These are phyloP conservation scores for Adansonia digitata DNA, from an alignment of 345 rosid species.

Conservation along the genomic window DNA sequence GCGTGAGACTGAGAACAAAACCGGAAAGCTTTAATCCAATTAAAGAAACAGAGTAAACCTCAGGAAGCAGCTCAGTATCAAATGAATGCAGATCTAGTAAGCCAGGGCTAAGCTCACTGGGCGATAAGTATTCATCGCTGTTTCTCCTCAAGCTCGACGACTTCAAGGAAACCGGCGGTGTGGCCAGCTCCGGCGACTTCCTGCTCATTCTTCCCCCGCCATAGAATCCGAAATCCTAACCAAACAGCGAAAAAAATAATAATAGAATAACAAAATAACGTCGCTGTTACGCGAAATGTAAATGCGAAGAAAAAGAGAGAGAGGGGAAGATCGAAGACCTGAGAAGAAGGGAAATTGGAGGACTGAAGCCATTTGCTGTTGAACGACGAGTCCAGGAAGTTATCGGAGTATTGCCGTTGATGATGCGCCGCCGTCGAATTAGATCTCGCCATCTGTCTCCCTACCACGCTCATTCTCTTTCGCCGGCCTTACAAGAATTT, in stretches of 20 bases:
- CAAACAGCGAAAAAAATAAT: background rate
- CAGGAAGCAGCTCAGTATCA: no score
- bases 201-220: conserved; percentile 21
- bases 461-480: conserved; percentile 25
- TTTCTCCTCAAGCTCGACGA: conserved; percentile 14
- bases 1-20: no score
- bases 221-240: conserved; percentile 26
- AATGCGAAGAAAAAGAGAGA: background rate
- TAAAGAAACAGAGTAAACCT: conserved; percentile 18
- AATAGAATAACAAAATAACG: no score
- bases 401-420: conserved; percentile 43
- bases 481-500: no score
- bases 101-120: conserved; percentile 37
- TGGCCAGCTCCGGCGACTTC: conserved; percentile 19
- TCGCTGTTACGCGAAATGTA: no score
- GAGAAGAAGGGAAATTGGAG: conserved; percentile 12
- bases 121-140: conserved; percentile 27
- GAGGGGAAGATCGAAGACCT: conserved; percentile 6
- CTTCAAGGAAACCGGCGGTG: conserved; percentile 20
- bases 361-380: conserved; percentile 37
- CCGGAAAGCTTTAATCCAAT: background rate
- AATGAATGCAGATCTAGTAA: no score
- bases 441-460: conserved; percentile 42
- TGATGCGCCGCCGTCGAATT: conserved; percentile 35
- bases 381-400: conserved; percentile 35